phyloP scores from a whole-genome alignment of 805 yeast genomes.

The Zygotorulaspora chibaensis region DNA sequence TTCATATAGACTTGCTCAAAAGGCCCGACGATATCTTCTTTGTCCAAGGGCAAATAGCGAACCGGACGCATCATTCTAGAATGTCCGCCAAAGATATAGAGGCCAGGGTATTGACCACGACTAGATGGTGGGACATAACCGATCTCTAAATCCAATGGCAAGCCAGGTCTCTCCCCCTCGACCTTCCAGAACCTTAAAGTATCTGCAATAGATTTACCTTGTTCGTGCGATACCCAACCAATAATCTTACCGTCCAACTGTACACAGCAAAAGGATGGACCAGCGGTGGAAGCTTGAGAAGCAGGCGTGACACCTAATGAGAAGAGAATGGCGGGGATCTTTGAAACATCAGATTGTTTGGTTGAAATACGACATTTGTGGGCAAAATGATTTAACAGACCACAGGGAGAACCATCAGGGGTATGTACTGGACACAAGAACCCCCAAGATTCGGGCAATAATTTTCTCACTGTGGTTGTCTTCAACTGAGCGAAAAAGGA shows the following conservation, averaged over 20 bases:
- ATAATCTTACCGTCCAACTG: slow-evolving; percentile 89
- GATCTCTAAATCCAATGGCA: slow-evolving; percentile 84
- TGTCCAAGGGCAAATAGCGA: slow-evolving; percentile 78
- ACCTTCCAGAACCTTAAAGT: slow-evolving; percentile 92
- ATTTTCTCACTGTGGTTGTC: slow-evolving; percentile 93
- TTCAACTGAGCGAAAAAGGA: slow-evolving; percentile 97
- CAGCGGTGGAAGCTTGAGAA: slow-evolving; percentile 69
- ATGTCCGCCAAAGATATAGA: slow-evolving; percentile 84
- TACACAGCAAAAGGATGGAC: slow-evolving; percentile 83
- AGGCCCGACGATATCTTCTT: slow-evolving; percentile 88
- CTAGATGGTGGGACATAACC: slow-evolving; percentile 96
- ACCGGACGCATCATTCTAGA: slow-evolving; percentile 97
- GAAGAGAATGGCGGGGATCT: slow-evolving; percentile 60
- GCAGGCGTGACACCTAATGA: slow-evolving; percentile 80
- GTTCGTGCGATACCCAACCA: slow-evolving; percentile 92
- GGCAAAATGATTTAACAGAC: slow-evolving; percentile 91
- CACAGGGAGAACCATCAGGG: slow-evolving; percentile 99
- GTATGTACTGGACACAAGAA: slow-evolving; percentile 98
- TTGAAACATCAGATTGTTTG: slow-evolving; percentile 63
- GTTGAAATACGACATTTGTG: slow-evolving; percentile 92
- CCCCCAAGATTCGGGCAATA: slow-evolving; percentile 98
- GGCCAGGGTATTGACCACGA: slow-evolving; percentile 96
- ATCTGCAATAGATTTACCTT: slow-evolving; percentile 81
- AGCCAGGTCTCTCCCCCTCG: slow-evolving; percentile 58
- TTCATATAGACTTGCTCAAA: slow-evolving; percentile 97